phyloP scores from a whole-genome alignment of 371 early-diverging fungal species.

The Mucor racemosus region DNA sequence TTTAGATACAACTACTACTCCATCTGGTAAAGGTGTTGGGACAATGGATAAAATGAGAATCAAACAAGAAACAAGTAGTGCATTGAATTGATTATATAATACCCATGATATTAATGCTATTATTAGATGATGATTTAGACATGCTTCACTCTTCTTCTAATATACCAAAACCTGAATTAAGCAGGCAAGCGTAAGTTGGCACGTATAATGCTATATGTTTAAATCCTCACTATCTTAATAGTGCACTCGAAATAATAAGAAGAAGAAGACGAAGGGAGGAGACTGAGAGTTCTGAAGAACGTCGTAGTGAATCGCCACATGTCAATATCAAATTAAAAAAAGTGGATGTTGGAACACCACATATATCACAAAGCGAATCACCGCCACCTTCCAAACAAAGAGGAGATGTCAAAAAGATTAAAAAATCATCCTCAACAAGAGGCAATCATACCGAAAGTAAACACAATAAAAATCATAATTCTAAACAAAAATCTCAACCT shows the following conservation, averaged over 20 bases:
- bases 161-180: slow-evolving; percentile 34
- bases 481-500: not conserved
- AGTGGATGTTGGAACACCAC: slow-evolving; percentile 22
- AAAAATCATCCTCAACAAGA: not conserved
- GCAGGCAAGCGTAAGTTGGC: slow-evolving; percentile 46
- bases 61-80: slow-evolving; percentile 35
- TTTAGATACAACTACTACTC: not conserved
- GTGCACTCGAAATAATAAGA: slow-evolving; percentile 32
- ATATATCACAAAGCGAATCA: slow-evolving; percentile 32
- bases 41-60: slow-evolving; percentile 35
- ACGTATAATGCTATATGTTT: not conserved
- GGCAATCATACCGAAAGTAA: slow-evolving; percentile 2
- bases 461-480: not conserved
- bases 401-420: slow-evolving; percentile 27
- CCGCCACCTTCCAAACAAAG: slow-evolving; percentile 34
- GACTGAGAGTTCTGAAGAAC: slow-evolving; percentile 25
- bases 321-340: slow-evolving; percentile 39
- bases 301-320: slow-evolving; percentile 42
- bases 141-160: slow-evolving; percentile 5
- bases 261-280: slow-evolving; percentile 43
- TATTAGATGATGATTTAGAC: not conserved
- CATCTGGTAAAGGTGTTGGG: slow-evolving; percentile 34
- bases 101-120: not conserved
- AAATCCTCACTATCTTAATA: not conserved
- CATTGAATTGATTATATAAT: too few species aligned